A percentile compares a stretch with the other conserved stretches of the same genome.
phyloP scores from a whole-genome alignment of 1,284 basidiomycete species.

The Pseudozyma sp. region DNA sequence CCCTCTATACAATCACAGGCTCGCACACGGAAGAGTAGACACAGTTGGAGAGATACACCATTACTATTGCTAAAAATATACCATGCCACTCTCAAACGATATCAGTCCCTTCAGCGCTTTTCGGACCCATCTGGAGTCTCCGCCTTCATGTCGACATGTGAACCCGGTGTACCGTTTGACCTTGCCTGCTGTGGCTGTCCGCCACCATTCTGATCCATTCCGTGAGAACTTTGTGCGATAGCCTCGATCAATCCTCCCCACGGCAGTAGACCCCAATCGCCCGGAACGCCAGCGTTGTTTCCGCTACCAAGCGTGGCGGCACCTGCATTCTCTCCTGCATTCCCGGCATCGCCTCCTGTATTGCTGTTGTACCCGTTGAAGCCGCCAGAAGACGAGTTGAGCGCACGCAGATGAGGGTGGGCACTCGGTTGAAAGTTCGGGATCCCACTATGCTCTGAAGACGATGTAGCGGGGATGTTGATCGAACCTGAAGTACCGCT shows the following conservation, averaged over 20 bases:
- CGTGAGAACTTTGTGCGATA: conserved; percentile 52
- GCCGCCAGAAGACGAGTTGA: conserved; percentile 20
- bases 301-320: conserved; percentile 7
- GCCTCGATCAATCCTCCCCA: conserved; percentile 62
- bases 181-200: conserved; percentile 23
- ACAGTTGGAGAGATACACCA: not conserved
- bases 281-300: conserved; percentile 8
- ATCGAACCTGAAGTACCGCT: conserved; percentile 37
- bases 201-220: conserved; percentile 28
- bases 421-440: conserved; percentile 44
- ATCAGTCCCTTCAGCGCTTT: conserved; percentile 12
- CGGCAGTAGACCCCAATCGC: conserved; percentile 50
- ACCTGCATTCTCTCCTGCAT: conserved; percentile 4
- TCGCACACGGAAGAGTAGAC: too few species aligned
- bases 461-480: conserved; percentile 39
- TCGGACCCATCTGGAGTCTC: conserved; percentile 42
- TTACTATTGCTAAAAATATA: not conserved
- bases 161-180: conserved; percentile 28
- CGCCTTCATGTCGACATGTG: conserved; percentile 27
- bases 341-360: not conserved
- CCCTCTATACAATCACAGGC: not conserved
- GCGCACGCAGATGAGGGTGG: conserved; percentile 44
- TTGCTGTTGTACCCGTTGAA: conserved; percentile 21
- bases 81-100: not conserved
- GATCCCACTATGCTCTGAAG: conserved; percentile 34